phyloP scores from a whole-genome alignment of 768 basidiomycete genomes.

The Erythrobasidium yunnanense region DNA sequence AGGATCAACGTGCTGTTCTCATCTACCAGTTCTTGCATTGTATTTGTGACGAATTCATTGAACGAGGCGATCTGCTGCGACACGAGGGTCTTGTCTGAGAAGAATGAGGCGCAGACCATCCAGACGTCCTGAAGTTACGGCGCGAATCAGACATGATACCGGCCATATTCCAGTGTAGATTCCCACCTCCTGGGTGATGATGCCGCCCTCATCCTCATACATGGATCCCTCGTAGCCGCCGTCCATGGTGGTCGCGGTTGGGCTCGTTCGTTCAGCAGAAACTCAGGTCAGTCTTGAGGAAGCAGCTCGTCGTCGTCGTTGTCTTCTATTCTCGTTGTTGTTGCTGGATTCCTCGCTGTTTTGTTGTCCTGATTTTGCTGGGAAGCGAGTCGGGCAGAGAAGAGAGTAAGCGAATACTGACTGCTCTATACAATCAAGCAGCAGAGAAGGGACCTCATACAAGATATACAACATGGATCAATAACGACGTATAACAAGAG shows the following conservation, averaged over 20 bases:
- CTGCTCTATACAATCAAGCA: no score
- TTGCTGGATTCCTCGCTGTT: no score
- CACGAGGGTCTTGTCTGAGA: constrained; percentile 93
- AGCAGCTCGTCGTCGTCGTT: no score
- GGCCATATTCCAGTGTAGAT: background rate
- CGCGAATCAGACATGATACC: background rate
- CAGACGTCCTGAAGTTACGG: constrained; percentile 62
- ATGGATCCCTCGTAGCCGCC: constrained; percentile 23
- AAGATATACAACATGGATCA: no score
- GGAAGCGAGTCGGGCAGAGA: no score
- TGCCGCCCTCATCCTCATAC: constrained; percentile 19
- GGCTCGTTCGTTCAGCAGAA: background rate
- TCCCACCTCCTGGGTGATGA: constrained; percentile 19
- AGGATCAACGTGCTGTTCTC: constrained; percentile 90
- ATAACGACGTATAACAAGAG: no score
- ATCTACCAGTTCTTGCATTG: constrained; percentile 98
- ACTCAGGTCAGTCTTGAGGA: background rate
- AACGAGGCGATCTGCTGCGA: constrained; percentile 95
- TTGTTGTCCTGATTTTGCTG: no score
- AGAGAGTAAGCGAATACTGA: no score
- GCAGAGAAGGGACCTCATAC: no score
- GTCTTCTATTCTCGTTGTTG: no score
- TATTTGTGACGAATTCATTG: constrained; percentile 97
- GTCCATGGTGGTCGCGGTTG: constrained; percentile 6
- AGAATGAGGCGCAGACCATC: constrained; percentile 92